A percentile compares a stretch with the other conserved stretches of the same genome.
These are phyloP conservation scores for Kwoniella shivajii DNA, from an alignment of 1,284 basidiomycete species.

Conservation along the genomic window DNA sequence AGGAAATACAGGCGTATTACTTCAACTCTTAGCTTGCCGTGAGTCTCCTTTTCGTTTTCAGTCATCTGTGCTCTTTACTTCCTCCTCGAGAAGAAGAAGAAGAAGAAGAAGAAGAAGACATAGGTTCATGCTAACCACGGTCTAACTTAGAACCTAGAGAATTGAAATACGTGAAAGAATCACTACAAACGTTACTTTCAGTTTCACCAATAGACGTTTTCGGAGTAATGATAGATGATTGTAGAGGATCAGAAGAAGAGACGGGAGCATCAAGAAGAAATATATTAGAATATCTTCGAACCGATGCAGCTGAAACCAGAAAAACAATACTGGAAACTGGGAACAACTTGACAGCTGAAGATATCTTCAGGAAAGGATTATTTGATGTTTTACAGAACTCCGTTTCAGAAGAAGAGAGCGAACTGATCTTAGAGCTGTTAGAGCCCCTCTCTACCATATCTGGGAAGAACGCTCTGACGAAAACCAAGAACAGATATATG, in stretches of 20 bases:
- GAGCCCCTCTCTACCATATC: conserved; percentile 25
- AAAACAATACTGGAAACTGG: conserved; percentile 23
- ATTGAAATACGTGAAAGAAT: conserved; percentile 27
- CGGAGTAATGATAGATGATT: conserved; percentile 36
- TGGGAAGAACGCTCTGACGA: conserved; percentile 14
- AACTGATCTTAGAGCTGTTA: conserved; percentile 20
- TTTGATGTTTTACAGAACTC: conserved; percentile 7
- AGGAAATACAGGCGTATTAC: conserved; percentile 41
- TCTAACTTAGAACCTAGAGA: conserved; percentile 26
- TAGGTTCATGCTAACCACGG: too few relatives aligned
- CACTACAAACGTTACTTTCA: conserved; percentile 25
- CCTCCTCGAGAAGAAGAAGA: too few relatives aligned
- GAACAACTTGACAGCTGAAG: conserved; percentile 17
- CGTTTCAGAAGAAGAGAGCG: conserved; percentile 8
- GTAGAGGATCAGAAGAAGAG: conserved; percentile 28
- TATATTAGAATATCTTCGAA: conserved; percentile 29
- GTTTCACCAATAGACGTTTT: conserved; percentile 32
- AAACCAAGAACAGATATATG: conserved; percentile 10
- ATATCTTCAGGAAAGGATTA: conserved; percentile 27
- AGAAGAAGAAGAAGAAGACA: too few relatives aligned
- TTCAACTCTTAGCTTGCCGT: conserved; percentile 41
- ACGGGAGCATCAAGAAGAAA: conserved; percentile 35
- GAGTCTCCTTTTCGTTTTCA: too few relatives aligned
- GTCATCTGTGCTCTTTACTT: too few relatives aligned
- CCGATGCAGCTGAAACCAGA: conserved; percentile 12